Conservation (phyloP, 2,329 filamentous ascomycete species). For the Sphaerostilbella broomeana region DNA sequence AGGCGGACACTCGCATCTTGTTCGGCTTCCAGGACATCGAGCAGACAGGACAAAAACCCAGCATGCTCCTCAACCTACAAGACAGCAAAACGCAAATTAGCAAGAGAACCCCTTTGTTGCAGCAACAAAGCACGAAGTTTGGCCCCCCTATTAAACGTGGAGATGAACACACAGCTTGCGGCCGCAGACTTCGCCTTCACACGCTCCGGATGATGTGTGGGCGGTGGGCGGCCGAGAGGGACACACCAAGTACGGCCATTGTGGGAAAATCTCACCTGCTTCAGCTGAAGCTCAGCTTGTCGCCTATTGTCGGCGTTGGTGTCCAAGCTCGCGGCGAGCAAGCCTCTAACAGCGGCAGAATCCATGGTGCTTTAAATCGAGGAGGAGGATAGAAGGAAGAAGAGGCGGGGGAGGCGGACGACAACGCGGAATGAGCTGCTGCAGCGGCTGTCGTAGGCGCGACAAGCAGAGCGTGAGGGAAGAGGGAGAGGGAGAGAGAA, state of each 20-base stretch:
- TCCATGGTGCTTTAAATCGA: constrained; percentile 51
- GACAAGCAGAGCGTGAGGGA: constrained; percentile 18
- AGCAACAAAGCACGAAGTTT: too few species aligned
- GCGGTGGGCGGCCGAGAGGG: constrained; percentile 10
- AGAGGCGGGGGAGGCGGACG: constrained; percentile 16
- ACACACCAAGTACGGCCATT: constrained; percentile 2
- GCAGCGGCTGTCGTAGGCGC: constrained; percentile 22
- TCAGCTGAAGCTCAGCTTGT: constrained; percentile 73
- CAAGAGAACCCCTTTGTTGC: neutral
- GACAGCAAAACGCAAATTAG: constrained; percentile 16
- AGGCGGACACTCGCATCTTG: constrained; percentile 78
- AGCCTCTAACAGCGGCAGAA: constrained; percentile 64
- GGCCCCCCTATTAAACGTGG: too few species aligned
- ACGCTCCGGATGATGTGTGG: constrained; percentile 6
- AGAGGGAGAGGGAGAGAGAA: too few species aligned
- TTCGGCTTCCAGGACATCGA: constrained; percentile 86
- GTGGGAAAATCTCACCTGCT: constrained; percentile 56
- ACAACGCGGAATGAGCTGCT: constrained; percentile 24
- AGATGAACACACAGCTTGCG: too few species aligned
- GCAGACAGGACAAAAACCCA: constrained; percentile 83
- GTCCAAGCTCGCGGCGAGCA: constrained; percentile 70
- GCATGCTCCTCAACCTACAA: constrained; percentile 78
- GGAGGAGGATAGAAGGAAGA: constrained; percentile 19
- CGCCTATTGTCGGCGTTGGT: constrained; percentile 67
- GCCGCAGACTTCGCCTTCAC: too few species aligned